Conservation (phyloP, 208 protist genomes). For the Angomonas desouzai region DNA sequence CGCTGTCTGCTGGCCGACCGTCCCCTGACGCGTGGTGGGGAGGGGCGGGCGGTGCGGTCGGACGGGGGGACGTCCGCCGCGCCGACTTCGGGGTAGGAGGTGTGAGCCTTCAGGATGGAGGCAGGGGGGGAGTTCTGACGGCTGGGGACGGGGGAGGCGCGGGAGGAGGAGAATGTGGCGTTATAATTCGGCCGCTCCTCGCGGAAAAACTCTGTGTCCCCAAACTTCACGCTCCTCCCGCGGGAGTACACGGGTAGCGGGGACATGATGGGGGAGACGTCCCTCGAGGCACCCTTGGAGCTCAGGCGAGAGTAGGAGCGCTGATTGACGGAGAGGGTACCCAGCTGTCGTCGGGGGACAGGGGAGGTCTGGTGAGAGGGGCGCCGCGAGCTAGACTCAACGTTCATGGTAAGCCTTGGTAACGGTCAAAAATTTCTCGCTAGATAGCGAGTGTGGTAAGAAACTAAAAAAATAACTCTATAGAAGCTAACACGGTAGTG, state of each 20-base stretch:
- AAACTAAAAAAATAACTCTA: conserved; percentile 11
- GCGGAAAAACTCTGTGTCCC: conserved; percentile 34
- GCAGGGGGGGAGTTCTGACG: conserved; percentile 28
- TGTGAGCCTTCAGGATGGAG: conserved; percentile 47
- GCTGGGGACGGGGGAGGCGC: conserved; percentile 31
- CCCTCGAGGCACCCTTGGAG: conserved; percentile 44
- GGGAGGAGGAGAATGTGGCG: conserved; percentile 32
- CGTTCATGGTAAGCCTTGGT: background rate
- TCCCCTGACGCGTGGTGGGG: conserved; percentile 29
- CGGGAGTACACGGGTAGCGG: conserved; percentile 78
- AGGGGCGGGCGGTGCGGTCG: conserved; percentile 5
- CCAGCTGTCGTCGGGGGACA: conserved; percentile 63
- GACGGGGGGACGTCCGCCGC: conserved; percentile 7
- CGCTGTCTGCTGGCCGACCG: conserved; percentile 83
- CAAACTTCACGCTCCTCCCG: conserved; percentile 84
- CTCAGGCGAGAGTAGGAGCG: conserved; percentile 82
- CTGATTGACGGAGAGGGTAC: conserved; percentile 66
- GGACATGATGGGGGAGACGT: conserved; percentile 70
- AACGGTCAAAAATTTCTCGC: no score
- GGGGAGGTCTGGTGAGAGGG: conserved; percentile 53
- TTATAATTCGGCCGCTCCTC: conserved; percentile 82
- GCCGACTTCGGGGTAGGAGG: conserved; percentile 21
- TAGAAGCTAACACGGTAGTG: background rate
- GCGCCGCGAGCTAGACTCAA: background rate
- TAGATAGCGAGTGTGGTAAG: no score